Conservation (phyloP, 2,329 filamentous ascomycete species). For the Akanthomyces muscarius region DNA sequence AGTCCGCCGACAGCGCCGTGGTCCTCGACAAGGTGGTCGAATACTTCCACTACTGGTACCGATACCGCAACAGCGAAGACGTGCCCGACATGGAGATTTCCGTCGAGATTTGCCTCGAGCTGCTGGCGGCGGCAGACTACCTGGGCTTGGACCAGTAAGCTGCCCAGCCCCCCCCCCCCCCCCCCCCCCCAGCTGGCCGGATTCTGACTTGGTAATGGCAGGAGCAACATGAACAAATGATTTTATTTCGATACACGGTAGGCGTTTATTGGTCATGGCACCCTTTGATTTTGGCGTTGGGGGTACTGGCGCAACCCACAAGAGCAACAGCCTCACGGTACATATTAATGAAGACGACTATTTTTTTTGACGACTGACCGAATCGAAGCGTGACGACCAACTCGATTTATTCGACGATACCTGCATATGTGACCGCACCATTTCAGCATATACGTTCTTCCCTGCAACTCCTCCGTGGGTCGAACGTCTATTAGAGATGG, state of each 20-base stretch:
- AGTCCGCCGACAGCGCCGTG: conserved; percentile 50
- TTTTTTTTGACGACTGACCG: neutral
- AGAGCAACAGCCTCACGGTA: conserved; percentile 6
- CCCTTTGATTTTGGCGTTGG: neutral
- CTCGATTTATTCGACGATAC: neutral
- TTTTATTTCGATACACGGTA: neutral
- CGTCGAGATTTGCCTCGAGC: conserved; percentile 71
- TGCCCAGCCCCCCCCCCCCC: conserved; percentile 17
- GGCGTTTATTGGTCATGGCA: neutral
- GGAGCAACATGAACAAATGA: conserved; percentile 38
- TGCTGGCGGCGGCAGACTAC: conserved; percentile 74
- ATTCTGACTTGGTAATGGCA: conserved; percentile 28
- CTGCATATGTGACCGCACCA: conserved; percentile 29
- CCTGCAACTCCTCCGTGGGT: conserved; percentile 45
- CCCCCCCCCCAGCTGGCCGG: conserved; percentile 19
- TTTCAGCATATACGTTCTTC: conserved; percentile 54
- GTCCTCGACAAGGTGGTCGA: conserved; percentile 78
- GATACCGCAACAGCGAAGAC: conserved; percentile 64
- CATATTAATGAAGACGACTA: neutral
- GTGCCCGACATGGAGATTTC: conserved; percentile 79
- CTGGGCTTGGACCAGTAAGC: conserved; percentile 60
- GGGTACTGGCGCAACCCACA: neutral
- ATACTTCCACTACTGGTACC: conserved; percentile 80
- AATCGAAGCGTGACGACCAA: neutral
- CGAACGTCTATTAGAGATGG: conserved; percentile 53